Evolutionary conservation across 192 early-diverging fungal genomes (phyloP).

Genomic region (Mortierella claussenii): DNA sequence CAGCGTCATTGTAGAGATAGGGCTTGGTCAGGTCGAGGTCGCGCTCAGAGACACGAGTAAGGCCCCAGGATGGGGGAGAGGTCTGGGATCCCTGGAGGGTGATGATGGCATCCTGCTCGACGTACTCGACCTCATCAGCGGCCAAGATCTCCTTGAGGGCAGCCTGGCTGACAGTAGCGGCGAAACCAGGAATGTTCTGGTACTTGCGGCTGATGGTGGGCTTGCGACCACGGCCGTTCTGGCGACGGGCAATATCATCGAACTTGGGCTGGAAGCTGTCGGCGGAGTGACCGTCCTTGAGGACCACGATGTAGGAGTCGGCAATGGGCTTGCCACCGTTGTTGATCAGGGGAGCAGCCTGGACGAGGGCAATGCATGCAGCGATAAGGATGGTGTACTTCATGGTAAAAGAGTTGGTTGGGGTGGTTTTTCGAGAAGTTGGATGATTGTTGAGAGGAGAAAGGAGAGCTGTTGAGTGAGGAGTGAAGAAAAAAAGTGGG

Average conservation of each 20-base stretch:
- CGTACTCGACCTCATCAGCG: slow-evolving; percentile 67
- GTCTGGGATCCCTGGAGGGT: slow-evolving; percentile 18
- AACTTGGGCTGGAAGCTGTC: slow-evolving; percentile 31
- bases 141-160: slow-evolving; percentile 61
- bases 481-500: not conserved
- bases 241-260: slow-evolving; percentile 58
- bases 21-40: slow-evolving; percentile 51
- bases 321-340: slow-evolving; percentile 47
- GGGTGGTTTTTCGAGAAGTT: no score
- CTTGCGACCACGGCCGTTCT: slow-evolving; percentile 57
- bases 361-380: slow-evolving; percentile 22
- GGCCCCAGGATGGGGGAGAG: slow-evolving; percentile 56
- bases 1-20: slow-evolving; percentile 32
- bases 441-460: no score
- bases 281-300: slow-evolving; percentile 8
- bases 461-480: slow-evolving; percentile 1
- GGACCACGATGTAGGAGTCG: slow-evolving; percentile 69
- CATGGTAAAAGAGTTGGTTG: slow-evolving; percentile 19
- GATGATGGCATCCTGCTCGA: slow-evolving; percentile 73
- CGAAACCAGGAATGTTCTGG: slow-evolving; percentile 27
- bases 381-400: slow-evolving; percentile 33
- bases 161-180: slow-evolving; percentile 7
- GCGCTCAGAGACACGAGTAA: slow-evolving; percentile 44
- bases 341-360: slow-evolving; percentile 30
- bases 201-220: slow-evolving; percentile 64